These are phyloP conservation scores for Pachysolen tannophilus DNA, from an alignment of 805 yeast genomes.

Conservation along the genomic window DNA sequence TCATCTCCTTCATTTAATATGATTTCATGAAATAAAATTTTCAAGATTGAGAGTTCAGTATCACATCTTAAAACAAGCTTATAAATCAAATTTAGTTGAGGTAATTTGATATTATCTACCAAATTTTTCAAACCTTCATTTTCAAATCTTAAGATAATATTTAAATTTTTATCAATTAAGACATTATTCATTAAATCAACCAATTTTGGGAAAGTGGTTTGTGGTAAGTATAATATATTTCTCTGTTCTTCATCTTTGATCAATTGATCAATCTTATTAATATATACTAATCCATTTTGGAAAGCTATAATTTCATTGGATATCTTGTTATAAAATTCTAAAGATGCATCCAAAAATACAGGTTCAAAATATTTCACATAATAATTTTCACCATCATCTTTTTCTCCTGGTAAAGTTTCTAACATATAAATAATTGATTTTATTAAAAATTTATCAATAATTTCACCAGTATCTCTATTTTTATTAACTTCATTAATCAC, in stretches of 20 bases:
- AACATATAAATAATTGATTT: slow-evolving; percentile 63
- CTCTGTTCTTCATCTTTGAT: slow-evolving; percentile 57
- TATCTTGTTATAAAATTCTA: slow-evolving; percentile 41
- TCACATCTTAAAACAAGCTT: slow-evolving; percentile 47
- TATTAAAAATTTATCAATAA: slow-evolving; percentile 50
- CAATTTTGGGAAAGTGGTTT: slow-evolving; percentile 44
- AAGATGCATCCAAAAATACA: slow-evolving; percentile 43
- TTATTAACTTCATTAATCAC: slow-evolving; percentile 48
- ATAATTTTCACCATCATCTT: slow-evolving; percentile 32
- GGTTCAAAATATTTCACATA: slow-evolving; percentile 66
- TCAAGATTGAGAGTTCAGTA: slow-evolving; percentile 39
- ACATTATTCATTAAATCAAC: slow-evolving; percentile 49
- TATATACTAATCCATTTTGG: slow-evolving; percentile 45
- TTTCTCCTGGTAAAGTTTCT: slow-evolving; percentile 37
- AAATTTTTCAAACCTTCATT: slow-evolving; percentile 52
- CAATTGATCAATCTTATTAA: slow-evolving; percentile 42
- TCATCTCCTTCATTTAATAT: slow-evolving; percentile 40
- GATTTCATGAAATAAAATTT: slow-evolving; percentile 35
- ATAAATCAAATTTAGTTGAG: slow-evolving; percentile 40
- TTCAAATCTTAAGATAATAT: slow-evolving; percentile 41
- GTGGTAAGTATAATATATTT: slow-evolving; percentile 44
- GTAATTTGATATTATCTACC: slow-evolving; percentile 38
- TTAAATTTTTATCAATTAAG: slow-evolving; percentile 49
- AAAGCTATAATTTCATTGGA: slow-evolving; percentile 35
- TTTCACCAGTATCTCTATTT: slow-evolving; percentile 44